Percentiles rank a stretch among this genome's conserved stretches.
These are phyloP conservation scores for Yamadazyma ubonensis DNA, from an alignment of 805 yeast genomes.

Conservation along the genomic window DNA sequence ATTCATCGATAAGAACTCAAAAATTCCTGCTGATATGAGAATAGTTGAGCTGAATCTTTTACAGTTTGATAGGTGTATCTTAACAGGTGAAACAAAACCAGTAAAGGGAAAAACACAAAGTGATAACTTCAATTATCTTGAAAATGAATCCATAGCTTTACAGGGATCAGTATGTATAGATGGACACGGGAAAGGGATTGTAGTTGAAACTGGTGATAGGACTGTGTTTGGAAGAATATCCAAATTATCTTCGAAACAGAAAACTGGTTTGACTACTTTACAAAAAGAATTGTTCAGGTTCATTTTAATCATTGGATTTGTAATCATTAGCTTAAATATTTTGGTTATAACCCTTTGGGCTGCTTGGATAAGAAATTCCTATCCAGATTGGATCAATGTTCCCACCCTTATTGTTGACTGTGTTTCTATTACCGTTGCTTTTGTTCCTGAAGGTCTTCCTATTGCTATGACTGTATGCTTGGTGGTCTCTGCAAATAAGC, in stretches of 20 bases:
- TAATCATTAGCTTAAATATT: conserved; percentile 28
- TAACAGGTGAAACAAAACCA: conserved; percentile 51
- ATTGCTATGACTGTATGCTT: conserved; percentile 52
- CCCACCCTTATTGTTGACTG: conserved; percentile 42
- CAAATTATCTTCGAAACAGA: conserved; percentile 38
- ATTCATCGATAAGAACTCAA: conserved; percentile 35
- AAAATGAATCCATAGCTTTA: conserved; percentile 42
- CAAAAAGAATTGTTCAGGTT: conserved; percentile 42
- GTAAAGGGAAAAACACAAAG: conserved; percentile 27
- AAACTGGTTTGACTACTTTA: conserved; percentile 40
- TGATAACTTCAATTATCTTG: conserved; percentile 39
- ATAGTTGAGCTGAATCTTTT: conserved; percentile 38
- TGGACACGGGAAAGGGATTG: conserved; percentile 45
- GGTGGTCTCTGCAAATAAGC: conserved; percentile 46
- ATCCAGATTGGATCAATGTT: conserved; percentile 43
- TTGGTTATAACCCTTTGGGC: conserved; percentile 41
- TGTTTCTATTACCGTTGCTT: conserved; percentile 48
- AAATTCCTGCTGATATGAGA: conserved; percentile 49
- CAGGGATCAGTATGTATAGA: conserved; percentile 46
- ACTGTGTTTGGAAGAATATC: conserved; percentile 50
- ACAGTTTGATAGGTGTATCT: conserved; percentile 45
- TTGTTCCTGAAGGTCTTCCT: conserved; percentile 53
- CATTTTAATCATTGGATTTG: conserved; percentile 24
- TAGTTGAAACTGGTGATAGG: conserved; percentile 43
- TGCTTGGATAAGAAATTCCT: conserved; percentile 38